Evolutionary conservation across 139 green algal species (phyloP).

Genomic region (Chlamydomonas sphaeroides): DNA sequence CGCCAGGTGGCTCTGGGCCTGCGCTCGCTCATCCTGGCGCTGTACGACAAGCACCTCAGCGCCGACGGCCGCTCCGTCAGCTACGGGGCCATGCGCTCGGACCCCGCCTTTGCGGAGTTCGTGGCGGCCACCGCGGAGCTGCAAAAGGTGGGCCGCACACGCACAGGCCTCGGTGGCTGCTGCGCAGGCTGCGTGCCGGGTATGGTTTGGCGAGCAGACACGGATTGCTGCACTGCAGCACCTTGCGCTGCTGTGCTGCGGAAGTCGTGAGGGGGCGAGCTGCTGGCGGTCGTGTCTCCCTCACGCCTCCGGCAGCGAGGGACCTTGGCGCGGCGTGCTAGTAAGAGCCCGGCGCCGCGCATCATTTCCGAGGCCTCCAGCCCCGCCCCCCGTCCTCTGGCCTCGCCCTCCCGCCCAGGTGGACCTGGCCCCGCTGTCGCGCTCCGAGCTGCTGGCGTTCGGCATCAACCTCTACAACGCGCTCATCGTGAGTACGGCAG

Average conservation of each 20-base stretch:
- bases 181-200: too few relatives aligned
- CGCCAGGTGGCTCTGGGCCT: slow-evolving; percentile 72
- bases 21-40: slow-evolving; percentile 68
- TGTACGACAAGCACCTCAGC: slow-evolving; percentile 83
- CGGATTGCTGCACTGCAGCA: too few relatives aligned
- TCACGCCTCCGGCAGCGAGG: too few relatives aligned
- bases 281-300: too few relatives aligned
- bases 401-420: slow-evolving; percentile 51
- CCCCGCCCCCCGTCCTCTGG: too few relatives aligned
- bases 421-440: slow-evolving; percentile 66
- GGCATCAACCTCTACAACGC: slow-evolving; percentile 97
- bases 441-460: slow-evolving; percentile 81
- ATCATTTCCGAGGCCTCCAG: too few relatives aligned
- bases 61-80: slow-evolving; percentile 70
- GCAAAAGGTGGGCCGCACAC: slow-evolving; percentile 59
- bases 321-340: too few relatives aligned
- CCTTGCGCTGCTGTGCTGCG: too few relatives aligned
- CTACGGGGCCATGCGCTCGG: slow-evolving; percentile 70
- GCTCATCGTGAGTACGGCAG: slow-evolving; percentile 89
- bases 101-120: slow-evolving; percentile 74
- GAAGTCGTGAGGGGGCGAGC: too few relatives aligned
- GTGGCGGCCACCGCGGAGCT: slow-evolving; percentile 81
- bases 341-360: too few relatives aligned
- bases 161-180: too few relatives aligned
- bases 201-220: too few relatives aligned